Percentiles rank a stretch among this genome's conserved stretches.
Evolutionary conservation across 2,329 filamentous ascomycete species (phyloP).

Genomic region (Alternaria gansuensis): DNA sequence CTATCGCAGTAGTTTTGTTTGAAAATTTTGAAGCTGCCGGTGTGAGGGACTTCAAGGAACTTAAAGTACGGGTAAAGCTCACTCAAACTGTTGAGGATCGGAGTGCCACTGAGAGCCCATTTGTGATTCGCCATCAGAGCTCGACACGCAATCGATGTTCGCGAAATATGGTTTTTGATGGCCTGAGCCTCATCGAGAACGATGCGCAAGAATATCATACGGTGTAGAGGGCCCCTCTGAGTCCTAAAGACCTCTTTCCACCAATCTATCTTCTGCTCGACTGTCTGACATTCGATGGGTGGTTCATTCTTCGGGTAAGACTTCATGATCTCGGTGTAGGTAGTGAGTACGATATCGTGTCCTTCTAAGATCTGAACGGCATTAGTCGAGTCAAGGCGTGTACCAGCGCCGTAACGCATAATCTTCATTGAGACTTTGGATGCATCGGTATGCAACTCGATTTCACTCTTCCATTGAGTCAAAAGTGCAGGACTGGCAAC

Average conservation of each 20-base stretch:
- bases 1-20: conserved; percentile 56
- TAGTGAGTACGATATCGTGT: conserved; percentile 54
- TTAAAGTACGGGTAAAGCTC: conserved; percentile 56
- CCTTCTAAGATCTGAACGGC: conserved; percentile 20
- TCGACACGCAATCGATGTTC: conserved; percentile 58
- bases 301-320: conserved; percentile 56
- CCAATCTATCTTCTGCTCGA: conserved; percentile 53
- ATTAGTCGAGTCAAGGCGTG: conserved; percentile 35
- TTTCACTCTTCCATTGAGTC: conserved; percentile 53
- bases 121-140: conserved; percentile 51
- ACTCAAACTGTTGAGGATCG: conserved; percentile 48
- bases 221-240: conserved; percentile 47
- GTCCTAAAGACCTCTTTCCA: conserved; percentile 46
- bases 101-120: conserved; percentile 58
- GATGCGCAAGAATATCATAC: conserved; percentile 57
- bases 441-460: conserved; percentile 38
- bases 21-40: conserved; percentile 55
- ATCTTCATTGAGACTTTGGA: conserved; percentile 26
- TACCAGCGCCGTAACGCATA: conserved; percentile 41
- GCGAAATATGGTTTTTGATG: conserved; percentile 61
- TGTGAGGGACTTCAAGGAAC: conserved; percentile 55
- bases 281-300: conserved; percentile 50
- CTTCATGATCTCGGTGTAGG: conserved; percentile 54
- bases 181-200: conserved; percentile 67
- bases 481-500: conserved; percentile 54